phyloP scores from a whole-genome alignment of 331 rosid genomes.

The Quercus phellos region DNA sequence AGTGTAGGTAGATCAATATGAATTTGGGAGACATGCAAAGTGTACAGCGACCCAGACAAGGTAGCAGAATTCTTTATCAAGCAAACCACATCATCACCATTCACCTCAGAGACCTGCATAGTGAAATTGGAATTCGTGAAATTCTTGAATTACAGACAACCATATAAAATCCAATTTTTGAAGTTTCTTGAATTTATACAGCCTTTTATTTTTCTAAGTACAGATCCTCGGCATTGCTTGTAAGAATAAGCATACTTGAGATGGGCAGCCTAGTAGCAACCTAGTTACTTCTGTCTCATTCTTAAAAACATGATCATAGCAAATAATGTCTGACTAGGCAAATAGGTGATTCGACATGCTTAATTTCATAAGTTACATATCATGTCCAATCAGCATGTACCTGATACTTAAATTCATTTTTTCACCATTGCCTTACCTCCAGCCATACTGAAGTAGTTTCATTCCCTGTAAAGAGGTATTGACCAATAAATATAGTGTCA shows the following conservation, averaged over 20 bases:
- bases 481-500: slow-evolving; percentile 94
- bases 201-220: not conserved
- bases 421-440: slow-evolving; percentile 51
- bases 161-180: not conserved
- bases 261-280: not conserved
- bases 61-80: slow-evolving; percentile 69
- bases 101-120: slow-evolving; percentile 70
- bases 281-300: not conserved
- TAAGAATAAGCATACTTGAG: not conserved
- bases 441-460: slow-evolving; percentile 98
- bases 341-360: not conserved
- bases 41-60: slow-evolving; percentile 67
- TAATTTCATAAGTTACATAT: not conserved
- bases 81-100: slow-evolving; percentile 69
- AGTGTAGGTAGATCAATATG: slow-evolving; percentile 80
- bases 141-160: not conserved
- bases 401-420: not conserved
- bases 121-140: slow-evolving; percentile 2
- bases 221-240: not conserved
- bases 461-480: slow-evolving; percentile 95
- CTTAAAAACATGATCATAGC: not conserved
- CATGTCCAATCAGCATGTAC: not conserved
- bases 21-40: slow-evolving; percentile 74
- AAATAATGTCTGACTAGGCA: not conserved
- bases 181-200: not conserved